Percentiles rank a stretch among this genome's conserved stretches.
phyloP scores from a whole-genome alignment of 805 yeast species.

The Hermanozyma aechmeae region DNA sequence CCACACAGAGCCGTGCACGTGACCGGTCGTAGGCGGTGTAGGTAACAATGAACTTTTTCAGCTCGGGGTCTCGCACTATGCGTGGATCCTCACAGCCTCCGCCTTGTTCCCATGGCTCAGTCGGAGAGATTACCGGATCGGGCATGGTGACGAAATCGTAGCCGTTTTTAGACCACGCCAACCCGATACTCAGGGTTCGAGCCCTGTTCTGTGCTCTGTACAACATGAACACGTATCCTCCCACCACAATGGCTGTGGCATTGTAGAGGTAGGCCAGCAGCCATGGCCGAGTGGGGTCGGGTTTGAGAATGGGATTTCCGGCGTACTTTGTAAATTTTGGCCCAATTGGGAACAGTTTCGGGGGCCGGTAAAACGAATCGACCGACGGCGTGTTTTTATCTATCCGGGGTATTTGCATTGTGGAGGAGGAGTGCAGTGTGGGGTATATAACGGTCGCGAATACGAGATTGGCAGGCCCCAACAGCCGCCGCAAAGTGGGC shows the following conservation, averaged over 20 bases:
- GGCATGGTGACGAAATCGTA: slow-evolving; percentile 19
- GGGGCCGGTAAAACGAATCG: slow-evolving; percentile 15
- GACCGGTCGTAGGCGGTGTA: slow-evolving; percentile 30
- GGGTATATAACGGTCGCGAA: no score
- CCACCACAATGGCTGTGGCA: slow-evolving; percentile 34
- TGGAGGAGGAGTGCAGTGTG: no score
- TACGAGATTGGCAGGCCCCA: no score
- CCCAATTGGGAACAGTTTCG: slow-evolving; percentile 30
- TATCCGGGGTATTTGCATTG: no score
- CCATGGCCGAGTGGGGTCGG: slow-evolving; percentile 27
- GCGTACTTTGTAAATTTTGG: slow-evolving; percentile 24
- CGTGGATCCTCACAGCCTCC: slow-evolving; percentile 38
- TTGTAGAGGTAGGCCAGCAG: slow-evolving; percentile 32
- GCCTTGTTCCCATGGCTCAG: slow-evolving; percentile 29
- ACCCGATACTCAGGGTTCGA: slow-evolving; percentile 24
- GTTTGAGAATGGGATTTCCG: slow-evolving; percentile 29
- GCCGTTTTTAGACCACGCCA: slow-evolving; percentile 35
- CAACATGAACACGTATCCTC: slow-evolving; percentile 24
- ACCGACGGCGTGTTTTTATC: no score
- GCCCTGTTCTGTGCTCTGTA: slow-evolving; percentile 30
- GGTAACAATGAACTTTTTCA: slow-evolving; percentile 27
- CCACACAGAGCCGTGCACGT: slow-evolving; percentile 31
- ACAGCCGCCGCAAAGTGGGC: no score
- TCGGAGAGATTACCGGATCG: slow-evolving; percentile 24
- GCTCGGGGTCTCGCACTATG: slow-evolving; percentile 26